These are phyloP conservation scores for Pichia sp. DNA, from an alignment of 1,139 yeast genomes.

Conservation along the genomic window DNA sequence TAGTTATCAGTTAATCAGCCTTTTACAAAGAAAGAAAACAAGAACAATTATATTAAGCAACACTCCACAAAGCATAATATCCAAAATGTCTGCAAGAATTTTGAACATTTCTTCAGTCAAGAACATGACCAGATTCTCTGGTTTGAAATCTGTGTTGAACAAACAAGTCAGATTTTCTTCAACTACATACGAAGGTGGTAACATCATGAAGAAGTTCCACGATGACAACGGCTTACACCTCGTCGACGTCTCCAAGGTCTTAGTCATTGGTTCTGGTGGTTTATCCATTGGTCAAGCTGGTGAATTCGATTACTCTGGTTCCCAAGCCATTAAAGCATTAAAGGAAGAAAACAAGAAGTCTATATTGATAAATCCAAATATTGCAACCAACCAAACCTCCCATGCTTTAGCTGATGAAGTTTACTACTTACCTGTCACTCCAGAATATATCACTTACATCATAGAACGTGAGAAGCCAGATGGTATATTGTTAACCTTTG, in stretches of 20 bases:
- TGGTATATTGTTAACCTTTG: slow-evolving; percentile 92
- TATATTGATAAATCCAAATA: slow-evolving; percentile 91
- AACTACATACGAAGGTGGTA: slow-evolving; percentile 50
- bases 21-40: neutral
- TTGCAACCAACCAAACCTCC: slow-evolving; percentile 97
- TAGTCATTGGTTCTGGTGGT: slow-evolving; percentile 97
- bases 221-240: slow-evolving; percentile 52
- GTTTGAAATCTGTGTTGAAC: slow-evolving; percentile 3
- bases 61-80: neutral
- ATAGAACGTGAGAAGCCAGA: slow-evolving; percentile 96
- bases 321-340: slow-evolving; percentile 96
- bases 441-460: slow-evolving; percentile 91
- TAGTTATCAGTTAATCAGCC: neutral
- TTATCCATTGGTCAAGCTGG: slow-evolving; percentile 99
- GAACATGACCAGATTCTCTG: slow-evolving; percentile 15
- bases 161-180: slow-evolving; percentile 30
- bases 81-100: slow-evolving; percentile 14
- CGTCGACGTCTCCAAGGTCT: slow-evolving; percentile 85
- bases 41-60: neutral
- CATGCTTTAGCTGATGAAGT: slow-evolving; percentile 95
- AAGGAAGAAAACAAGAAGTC: slow-evolving; percentile 86
- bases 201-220: slow-evolving; percentile 45
- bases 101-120: slow-evolving; percentile 13
- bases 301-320: slow-evolving; percentile 97
- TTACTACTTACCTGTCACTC: slow-evolving; percentile 93